Conservation (phyloP, 768 basidiomycete species). For the Mycena crocata region DNA sequence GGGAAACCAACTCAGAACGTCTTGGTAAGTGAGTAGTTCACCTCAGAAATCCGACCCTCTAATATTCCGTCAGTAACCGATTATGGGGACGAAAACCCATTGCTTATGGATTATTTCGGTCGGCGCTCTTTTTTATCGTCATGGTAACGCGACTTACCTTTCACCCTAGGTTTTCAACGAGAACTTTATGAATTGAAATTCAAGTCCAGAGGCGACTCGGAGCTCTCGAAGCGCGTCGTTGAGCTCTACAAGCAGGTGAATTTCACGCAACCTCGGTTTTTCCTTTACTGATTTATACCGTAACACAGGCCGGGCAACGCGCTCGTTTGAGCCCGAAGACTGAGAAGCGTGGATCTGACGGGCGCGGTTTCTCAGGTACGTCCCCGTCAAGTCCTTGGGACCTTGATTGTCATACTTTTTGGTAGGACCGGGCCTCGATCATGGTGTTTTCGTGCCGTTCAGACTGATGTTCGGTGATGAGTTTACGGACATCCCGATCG, state of each 20-base stretch:
- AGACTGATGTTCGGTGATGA: conserved; percentile 80
- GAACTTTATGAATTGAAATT: conserved; percentile 74
- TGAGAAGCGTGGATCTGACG: conserved; percentile 74
- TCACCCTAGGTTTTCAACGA: conserved; percentile 70
- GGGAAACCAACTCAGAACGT: conserved; percentile 73
- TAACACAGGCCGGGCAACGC: conserved; percentile 59
- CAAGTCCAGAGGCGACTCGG: conserved; percentile 71
- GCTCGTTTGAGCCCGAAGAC: conserved; percentile 60
- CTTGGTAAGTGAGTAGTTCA: conserved; percentile 64
- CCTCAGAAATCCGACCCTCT: no score
- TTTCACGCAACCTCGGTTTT: neutral
- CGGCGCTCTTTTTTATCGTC: no score
- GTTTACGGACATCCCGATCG: conserved; percentile 71
- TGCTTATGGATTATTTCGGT: conserved; percentile 80
- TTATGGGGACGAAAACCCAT: conserved; percentile 80
- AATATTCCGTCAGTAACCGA: conserved; percentile 73
- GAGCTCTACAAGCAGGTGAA: conserved; percentile 66
- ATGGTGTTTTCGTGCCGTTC: conserved; percentile 87
- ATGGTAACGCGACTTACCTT: no score
- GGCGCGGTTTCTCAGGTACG: conserved; percentile 60
- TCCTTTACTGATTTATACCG: neutral
- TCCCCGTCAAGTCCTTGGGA: neutral
- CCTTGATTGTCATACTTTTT: neutral
- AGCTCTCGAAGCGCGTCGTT: conserved; percentile 69
- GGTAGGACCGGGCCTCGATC: conserved; percentile 74